Percentiles rank a stretch among this genome's conserved stretches.
Conservation (phyloP, 768 basidiomycete species). For the Suillus subluteus region DNA sequence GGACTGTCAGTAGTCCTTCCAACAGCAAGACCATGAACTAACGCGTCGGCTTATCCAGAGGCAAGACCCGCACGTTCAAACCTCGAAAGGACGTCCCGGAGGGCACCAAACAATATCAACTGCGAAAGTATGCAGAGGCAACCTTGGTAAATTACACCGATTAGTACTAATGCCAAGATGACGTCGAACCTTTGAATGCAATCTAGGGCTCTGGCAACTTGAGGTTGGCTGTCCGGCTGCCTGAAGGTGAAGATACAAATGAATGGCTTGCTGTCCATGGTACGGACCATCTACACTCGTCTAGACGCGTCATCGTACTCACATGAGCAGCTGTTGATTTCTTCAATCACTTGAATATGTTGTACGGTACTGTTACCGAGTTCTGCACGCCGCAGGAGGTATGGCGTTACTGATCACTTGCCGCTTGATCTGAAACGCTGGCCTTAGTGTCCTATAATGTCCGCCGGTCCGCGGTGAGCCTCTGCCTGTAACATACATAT, state of each 20-base stretch:
- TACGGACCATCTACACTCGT: conserved; percentile 39
- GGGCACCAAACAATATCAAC: conserved; percentile 96
- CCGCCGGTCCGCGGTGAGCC: conserved; percentile 86
- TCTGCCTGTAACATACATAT: neutral
- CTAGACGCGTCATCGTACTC: conserved; percentile 6
- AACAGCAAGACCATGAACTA: conserved; percentile 16
- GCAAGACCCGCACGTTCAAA: conserved; percentile 94
- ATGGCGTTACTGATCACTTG: conserved; percentile 24
- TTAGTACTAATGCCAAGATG: conserved; percentile 18
- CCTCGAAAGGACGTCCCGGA: conserved; percentile 94
- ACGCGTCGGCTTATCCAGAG: conserved; percentile 47
- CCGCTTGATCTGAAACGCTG: conserved; percentile 16
- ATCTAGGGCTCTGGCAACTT: conserved; percentile 92
- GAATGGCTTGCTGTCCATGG: conserved; percentile 99
- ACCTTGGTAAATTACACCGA: conserved; percentile 61
- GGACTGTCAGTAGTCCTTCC: conserved; percentile 62
- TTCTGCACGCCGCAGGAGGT: conserved; percentile 96
- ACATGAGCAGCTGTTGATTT: conserved; percentile 86
- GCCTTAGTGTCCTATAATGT: conserved; percentile 90
- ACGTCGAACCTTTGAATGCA: neutral
- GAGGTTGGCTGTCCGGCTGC: conserved; percentile 87
- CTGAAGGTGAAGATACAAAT: conserved; percentile 95
- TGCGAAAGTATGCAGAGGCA: conserved; percentile 97
- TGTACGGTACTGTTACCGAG: conserved; percentile 97
- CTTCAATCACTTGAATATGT: conserved; percentile 99